Conservation (phyloP, 1,284 basidiomycete species). For the Irpex rosettiformis region DNA sequence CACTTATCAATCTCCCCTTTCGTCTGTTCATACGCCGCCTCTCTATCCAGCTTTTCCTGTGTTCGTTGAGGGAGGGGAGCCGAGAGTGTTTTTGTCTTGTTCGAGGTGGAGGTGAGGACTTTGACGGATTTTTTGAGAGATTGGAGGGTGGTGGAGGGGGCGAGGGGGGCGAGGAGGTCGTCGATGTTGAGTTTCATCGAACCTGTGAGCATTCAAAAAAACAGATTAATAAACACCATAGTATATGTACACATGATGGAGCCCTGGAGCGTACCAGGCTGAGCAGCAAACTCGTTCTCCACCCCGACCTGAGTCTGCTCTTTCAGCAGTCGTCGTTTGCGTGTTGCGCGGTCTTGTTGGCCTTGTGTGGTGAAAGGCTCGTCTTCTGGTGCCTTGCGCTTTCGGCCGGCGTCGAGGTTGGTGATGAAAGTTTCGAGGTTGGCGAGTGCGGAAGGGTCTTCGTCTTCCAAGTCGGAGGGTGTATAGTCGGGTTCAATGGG, state of each 20-base stretch:
- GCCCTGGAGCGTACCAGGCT: slow-evolving; percentile 37
- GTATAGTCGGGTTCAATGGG: slow-evolving; percentile 30
- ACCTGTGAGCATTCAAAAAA: slow-evolving; percentile 32
- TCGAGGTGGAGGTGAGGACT: slow-evolving; percentile 48
- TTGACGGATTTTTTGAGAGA: slow-evolving; percentile 71
- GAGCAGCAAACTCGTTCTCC: slow-evolving; percentile 70
- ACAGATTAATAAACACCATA: not conserved
- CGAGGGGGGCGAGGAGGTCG: slow-evolving; percentile 71
- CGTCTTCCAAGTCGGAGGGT: slow-evolving; percentile 49
- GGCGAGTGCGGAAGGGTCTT: slow-evolving; percentile 59
- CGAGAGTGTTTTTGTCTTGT: slow-evolving; percentile 59
- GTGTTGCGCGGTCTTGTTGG: slow-evolving; percentile 32
- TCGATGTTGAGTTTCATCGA: slow-evolving; percentile 59
- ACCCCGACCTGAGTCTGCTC: slow-evolving; percentile 74
- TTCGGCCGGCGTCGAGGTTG: slow-evolving; percentile 63
- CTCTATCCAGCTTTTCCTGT: slow-evolving; percentile 88
- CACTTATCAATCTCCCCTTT: slow-evolving; percentile 93
- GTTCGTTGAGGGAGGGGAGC: slow-evolving; percentile 86
- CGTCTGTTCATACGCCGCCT: slow-evolving; percentile 93
- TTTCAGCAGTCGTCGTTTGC: slow-evolving; percentile 46
- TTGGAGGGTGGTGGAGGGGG: slow-evolving; percentile 42
- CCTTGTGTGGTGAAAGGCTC: slow-evolving; percentile 76
- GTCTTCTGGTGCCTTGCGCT: slow-evolving; percentile 62
- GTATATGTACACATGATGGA: not conserved
- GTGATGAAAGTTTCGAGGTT: slow-evolving; percentile 72